Evolutionary conservation across 2,329 filamentous ascomycete species (phyloP).

Genomic region (Botryotinia narcissicola): DNA sequence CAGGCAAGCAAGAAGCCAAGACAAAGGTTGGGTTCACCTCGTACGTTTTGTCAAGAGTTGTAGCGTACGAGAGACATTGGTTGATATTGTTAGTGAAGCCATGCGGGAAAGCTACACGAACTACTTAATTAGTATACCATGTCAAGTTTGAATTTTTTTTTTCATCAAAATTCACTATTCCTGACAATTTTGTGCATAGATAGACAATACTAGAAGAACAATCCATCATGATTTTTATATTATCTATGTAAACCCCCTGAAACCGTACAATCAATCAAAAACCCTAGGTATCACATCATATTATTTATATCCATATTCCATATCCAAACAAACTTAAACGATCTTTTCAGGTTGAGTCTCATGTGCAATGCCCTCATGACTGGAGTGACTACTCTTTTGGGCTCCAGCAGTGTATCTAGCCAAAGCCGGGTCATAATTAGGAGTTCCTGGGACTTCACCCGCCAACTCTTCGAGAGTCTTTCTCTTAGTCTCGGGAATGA

Average conservation of each 20-base stretch:
- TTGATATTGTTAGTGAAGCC: background rate
- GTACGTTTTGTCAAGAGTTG: background rate
- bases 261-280: conserved; percentile 3
- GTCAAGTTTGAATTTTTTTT: background rate
- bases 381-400: background rate
- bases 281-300: conserved; percentile 13
- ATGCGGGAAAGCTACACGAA: background rate
- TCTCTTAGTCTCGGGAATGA: conserved; percentile 75
- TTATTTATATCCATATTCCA: background rate
- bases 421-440: conserved; percentile 17
- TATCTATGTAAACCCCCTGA: background rate
- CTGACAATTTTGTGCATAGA: background rate
- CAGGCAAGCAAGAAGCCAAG: background rate
- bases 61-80: background rate
- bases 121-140: background rate
- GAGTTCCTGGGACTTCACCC: conserved; percentile 18
- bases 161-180: background rate
- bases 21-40: background rate
- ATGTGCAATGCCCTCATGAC: background rate
- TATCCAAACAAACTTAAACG: background rate
- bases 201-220: background rate
- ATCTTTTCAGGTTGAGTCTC: background rate
- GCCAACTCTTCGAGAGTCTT: conserved; percentile 66
- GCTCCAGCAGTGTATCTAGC: background rate
- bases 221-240: background rate